Evolutionary conservation across 2,329 filamentous ascomycete species (phyloP), one percentile per base, ranked within the genome.

Genomic region (Penicillium sp.): DNA sequence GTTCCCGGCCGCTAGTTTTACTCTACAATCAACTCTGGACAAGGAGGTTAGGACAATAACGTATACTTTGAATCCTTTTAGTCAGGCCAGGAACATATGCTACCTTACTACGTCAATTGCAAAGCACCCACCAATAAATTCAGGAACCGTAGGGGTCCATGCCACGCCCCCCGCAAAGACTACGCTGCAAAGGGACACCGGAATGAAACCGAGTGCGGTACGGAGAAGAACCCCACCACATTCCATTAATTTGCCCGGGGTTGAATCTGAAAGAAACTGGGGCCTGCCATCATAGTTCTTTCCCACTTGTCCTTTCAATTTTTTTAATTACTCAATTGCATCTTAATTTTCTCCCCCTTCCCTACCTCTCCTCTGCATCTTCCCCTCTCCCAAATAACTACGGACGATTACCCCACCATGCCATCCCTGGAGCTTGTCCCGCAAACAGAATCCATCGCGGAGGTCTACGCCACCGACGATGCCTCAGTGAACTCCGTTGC

Each of bases 401-500:
- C 28, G 16, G n/a, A 43, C n/a, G 11, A 25, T 22, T 62, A 60
- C 64, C 62, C 63, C 66, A 53, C 67, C 61, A 74, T 75, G 71
- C 60, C 69, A 30, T 56, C 68, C 65, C 68, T 68, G 48, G 72
- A 74, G 55, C 67, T 75, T 46, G 90, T 96, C 46, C 92, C 92
- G 53, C 83, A 87, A 58, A 87, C 89, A 51, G 81, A 80, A 61
- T 86, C 87, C 25, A 79, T 96, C 63, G 78, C 83, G 61, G 88
- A 92, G 69, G 90, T 96, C 67, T 97, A 97, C 75, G 87, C 90
- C 18, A 76, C 83, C 28, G 84, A 90, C 69, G 85, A 87, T 42
- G 74, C 91, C 66, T 95, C 96, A 69, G 85, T 88, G 4, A 74
- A 81, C 30, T 82, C 88, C 64, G 84, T 88, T 38, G 74, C 94